Evolutionary conservation across 2,329 filamentous ascomycete species (phyloP), one percentile per base, ranked within the genome.

Genomic region (Diaporthe australafricana): DNA sequence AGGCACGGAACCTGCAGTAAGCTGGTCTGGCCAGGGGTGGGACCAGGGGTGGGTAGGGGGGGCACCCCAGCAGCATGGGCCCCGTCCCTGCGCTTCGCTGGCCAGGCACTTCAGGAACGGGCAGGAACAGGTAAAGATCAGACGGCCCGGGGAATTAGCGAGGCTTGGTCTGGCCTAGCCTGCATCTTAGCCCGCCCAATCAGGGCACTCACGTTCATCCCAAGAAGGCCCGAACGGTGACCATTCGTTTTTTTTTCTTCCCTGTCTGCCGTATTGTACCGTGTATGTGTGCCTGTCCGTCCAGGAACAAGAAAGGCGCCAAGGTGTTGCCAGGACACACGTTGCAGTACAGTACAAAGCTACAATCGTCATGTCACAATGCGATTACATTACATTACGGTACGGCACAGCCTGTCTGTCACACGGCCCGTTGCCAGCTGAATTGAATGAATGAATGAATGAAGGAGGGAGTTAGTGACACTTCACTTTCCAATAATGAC

Each of bases 111-210:
- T 65, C 60, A 65, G 60, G 60, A 50, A 65, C 60, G 3, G 12
- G 60, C 60, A 65, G 60, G 60, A 65, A 65, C 60, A 65, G 45
- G 60, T 12, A 65, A 65, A 27, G 60, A 65, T 65, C 60, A 65
- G 60, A 65, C 60, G 60, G 60, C 0, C 45, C 60, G 60, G 60
- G 42, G 60, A 50, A 50, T 50, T 65, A 65, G 60, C 45, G 60
- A 65, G 60, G 60, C 60, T 50, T 65, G 50, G 45, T 45, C 5
- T 48, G 20, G 4, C 6, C 45, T 30, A 38, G 22, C 6, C 5
- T 12, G 60, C 27, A 8, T 40, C n/a, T 5, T 65, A 65, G 60
- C 45, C 27, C 8, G n/a, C 60, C 60, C 60, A 63, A 63, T 63
- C 60, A 63, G 42, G 42, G 60, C 20, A 32, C 60, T 35, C 12